Base-by-base conservation (phyloP, 495 filamentous ascomycete species). In the Aspergillus leporis region DNA sequence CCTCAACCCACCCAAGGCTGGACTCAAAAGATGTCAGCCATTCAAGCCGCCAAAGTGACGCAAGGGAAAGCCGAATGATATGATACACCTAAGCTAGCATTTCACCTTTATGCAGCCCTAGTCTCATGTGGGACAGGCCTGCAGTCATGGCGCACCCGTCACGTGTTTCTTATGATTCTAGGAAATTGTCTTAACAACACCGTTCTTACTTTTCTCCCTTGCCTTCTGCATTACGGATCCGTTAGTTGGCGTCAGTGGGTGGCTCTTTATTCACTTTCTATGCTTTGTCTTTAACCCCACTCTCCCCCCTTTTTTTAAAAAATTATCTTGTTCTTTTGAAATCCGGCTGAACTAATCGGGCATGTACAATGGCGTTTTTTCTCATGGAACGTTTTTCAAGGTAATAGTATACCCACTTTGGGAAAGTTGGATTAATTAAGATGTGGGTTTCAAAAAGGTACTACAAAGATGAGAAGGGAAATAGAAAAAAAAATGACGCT, bases 1-100 rank as follows among this genome's bases (percentile, higher is more conserved):
- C 87, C 93, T 23, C 88, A 92, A 70, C 94, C 94, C 5, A 85
- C 91, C 49, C 79, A 85, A 48, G 87, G 83, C 25, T 98, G 94
- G 90, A 91, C 92, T 54, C 87, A 90, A 65, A 98, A 98, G 81
- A 93, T 98, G 86, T 91, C 90, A 60, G 93, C 93, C 9, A 85
- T 98, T 12, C 90, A 95, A 74, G 94, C 93, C 9, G 92, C 91
- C 58, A 98, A 98, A 77, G 80, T 81, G 50, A 86, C 72, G 32
- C 77, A 80, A 58, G 77, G 77, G 14, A 76, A 74, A 51, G 63
- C 72, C 25, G 77, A 80, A 58, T 80, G 65, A 67, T 52, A 43
- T n/a, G n/a, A n/a, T n/a, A n/a, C n/a, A 21, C 41, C 61, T 23
- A 13, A 47, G 4, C 19, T n/a, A 47, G 3, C 16, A n/a, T 50